phyloP scores from a whole-genome alignment of 306 rosid genomes.

The Chamaecrista fasciculata region DNA sequence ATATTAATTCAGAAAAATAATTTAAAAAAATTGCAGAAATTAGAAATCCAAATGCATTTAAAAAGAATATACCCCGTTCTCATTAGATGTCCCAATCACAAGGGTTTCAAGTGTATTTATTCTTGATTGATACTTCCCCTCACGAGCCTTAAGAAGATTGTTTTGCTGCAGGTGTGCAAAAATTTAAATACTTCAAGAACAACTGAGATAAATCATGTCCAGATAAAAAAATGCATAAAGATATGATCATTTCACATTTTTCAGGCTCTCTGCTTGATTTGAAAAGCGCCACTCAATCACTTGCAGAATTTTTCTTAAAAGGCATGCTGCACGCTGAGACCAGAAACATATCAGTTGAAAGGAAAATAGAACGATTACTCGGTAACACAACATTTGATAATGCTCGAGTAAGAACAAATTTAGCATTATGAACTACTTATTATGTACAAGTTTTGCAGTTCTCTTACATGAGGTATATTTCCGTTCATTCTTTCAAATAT shows the following conservation, averaged over 20 bases:
- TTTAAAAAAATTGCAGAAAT: background rate
- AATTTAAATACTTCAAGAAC: slow-evolving; percentile 24
- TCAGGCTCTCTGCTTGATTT: slow-evolving; percentile 65
- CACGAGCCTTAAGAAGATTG: slow-evolving; percentile 69
- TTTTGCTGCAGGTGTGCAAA: slow-evolving; percentile 63
- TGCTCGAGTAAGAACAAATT: slow-evolving; percentile 10
- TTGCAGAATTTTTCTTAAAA: slow-evolving; percentile 72
- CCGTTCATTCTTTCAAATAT: slow-evolving; percentile 58
- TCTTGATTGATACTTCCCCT: slow-evolving; percentile 73
- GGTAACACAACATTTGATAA: background rate
- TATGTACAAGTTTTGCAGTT: slow-evolving; percentile 31
- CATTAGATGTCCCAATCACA: slow-evolving; percentile 69
- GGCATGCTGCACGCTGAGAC: slow-evolving; percentile 66
- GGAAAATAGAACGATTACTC: slow-evolving; percentile 10
- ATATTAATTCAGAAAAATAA: slow-evolving; percentile 20
- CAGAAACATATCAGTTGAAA: slow-evolving; percentile 27
- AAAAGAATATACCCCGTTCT: slow-evolving; percentile 61
- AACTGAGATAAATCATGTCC: slow-evolving; percentile 25
- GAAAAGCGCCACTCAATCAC: slow-evolving; percentile 71
- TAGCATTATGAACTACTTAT: slow-evolving; percentile 30
- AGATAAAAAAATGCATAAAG: background rate
- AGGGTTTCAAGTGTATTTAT: slow-evolving; percentile 78
- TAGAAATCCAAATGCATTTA: slow-evolving; percentile 24
- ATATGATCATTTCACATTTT: slow-evolving; percentile 53
- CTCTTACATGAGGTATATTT: slow-evolving; percentile 73